Conservation (phyloP, 192 early-diverging fungal species). For the Hyaloraphidium curvatum region DNA sequence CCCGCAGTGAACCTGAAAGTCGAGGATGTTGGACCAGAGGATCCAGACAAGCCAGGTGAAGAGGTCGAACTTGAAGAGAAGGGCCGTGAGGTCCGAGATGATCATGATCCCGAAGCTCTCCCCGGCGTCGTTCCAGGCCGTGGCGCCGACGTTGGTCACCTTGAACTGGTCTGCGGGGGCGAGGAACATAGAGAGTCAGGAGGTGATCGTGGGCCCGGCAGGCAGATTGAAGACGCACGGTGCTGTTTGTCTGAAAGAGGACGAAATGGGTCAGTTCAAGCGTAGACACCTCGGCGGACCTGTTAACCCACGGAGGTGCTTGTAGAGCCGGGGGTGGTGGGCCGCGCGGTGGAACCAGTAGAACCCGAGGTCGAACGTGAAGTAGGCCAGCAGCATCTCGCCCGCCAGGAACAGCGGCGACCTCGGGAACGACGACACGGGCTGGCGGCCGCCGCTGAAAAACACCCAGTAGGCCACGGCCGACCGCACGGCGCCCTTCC, state of each 20-base stretch:
- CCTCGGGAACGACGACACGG: background rate
- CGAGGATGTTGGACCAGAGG: background rate
- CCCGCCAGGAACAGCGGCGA: background rate
- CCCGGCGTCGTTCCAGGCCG: background rate
- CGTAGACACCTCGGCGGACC: no score
- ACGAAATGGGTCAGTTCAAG: no score
- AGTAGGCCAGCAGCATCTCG: background rate
- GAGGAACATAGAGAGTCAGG: background rate
- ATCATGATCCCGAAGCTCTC: background rate
- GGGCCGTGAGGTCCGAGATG: background rate
- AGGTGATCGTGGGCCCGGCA: background rate
- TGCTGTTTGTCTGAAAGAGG: constrained; percentile 4
- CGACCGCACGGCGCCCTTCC: no score
- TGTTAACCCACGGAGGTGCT: no score
- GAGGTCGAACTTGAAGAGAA: no score
- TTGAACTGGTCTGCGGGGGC: background rate
- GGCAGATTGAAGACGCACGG: background rate
- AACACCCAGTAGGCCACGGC: background rate
- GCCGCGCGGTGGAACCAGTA: background rate
- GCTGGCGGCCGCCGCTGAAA: background rate
- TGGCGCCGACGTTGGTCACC: background rate
- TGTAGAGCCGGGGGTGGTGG: background rate
- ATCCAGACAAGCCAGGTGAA: constrained; percentile 2
- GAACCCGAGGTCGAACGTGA: background rate
- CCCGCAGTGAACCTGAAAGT: background rate